These are phyloP conservation scores for Umbelopsis ramanniana DNA, from an alignment of 192 early-diverging fungal species.

Conservation along the genomic window DNA sequence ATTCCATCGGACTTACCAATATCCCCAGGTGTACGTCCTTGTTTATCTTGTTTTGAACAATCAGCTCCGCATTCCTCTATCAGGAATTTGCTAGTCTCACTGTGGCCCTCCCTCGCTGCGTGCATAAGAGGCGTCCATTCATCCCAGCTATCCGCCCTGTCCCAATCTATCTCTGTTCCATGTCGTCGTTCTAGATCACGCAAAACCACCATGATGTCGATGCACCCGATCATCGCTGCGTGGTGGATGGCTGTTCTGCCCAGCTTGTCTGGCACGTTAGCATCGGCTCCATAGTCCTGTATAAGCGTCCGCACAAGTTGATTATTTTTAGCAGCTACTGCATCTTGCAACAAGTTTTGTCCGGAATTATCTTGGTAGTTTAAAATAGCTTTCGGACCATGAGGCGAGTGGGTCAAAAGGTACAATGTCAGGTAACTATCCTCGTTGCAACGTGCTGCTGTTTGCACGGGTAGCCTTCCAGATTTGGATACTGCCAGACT, in stretches of 20 bases:
- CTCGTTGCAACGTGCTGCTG: constrained; percentile 33
- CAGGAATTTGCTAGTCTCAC: constrained; percentile 27
- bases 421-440: not conserved
- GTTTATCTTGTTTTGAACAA: constrained; percentile 29
- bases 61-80: constrained; percentile 25
- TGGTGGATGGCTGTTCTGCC: constrained; percentile 44
- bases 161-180: constrained; percentile 13
- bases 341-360: constrained; percentile 35
- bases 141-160: constrained; percentile 45
- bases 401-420: not conserved
- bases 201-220: constrained; percentile 28
- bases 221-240: constrained; percentile 44
- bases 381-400: constrained; percentile 19
- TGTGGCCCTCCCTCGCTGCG: constrained; percentile 40
- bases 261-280: constrained; percentile 35
- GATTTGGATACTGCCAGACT: constrained; percentile 36
- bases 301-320: constrained; percentile 31
- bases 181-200: not conserved
- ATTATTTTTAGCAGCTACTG: constrained; percentile 37
- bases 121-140: constrained; percentile 48
- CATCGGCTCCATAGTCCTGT: constrained; percentile 20
- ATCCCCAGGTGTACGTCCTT: constrained; percentile 37
- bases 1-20: constrained; percentile 34
- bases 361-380: constrained; percentile 42
- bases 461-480: constrained; percentile 44